These are phyloP conservation scores for Fusarium verticillioides DNA, from an alignment of 2,329 filamentous ascomycete species.

Conservation along the genomic window DNA sequence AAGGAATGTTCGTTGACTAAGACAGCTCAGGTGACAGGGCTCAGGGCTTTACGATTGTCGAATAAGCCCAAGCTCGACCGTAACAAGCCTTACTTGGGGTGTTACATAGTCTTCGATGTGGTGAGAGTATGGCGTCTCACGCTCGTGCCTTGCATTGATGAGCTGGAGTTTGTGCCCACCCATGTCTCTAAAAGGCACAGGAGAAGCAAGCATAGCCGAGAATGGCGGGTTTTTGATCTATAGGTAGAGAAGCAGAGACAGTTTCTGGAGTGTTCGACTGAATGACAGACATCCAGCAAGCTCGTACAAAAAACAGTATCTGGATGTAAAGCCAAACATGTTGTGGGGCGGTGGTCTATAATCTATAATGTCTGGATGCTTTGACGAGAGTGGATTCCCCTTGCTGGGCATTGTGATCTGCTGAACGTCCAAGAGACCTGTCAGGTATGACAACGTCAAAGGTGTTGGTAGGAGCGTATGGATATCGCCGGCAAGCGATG, in stretches of 20 bases:
- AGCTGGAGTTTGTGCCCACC: constrained; percentile 19
- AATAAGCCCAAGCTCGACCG: constrained; percentile 10
- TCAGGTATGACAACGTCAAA: constrained; percentile 34
- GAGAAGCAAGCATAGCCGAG: constrained; percentile 44
- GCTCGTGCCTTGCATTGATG: constrained; percentile 33
- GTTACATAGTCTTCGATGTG: constrained; percentile 28
- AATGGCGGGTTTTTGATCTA: constrained; percentile 27
- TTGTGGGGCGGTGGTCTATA: constrained; percentile 20
- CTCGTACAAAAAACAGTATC: constrained; percentile 36
- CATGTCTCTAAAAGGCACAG: constrained; percentile 26
- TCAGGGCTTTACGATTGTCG: constrained; percentile 5
- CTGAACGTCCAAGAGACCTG: constrained; percentile 30
- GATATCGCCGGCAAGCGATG: constrained; percentile 32
- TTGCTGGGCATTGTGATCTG: constrained; percentile 23
- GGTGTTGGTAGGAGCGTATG: constrained; percentile 22
- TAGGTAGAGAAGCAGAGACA: constrained; percentile 20
- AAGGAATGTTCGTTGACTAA: constrained; percentile 15
- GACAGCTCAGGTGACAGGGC: constrained; percentile 14
- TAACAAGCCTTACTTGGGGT: constrained; percentile 18
- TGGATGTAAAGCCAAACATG: constrained; percentile 26
- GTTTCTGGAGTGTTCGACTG: constrained; percentile 16
- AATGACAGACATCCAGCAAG: constrained; percentile 11
- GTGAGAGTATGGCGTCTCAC: constrained; percentile 39
- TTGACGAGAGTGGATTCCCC: constrained; percentile 36
- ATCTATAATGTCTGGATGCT: constrained; percentile 29